Base-by-base conservation (phyloP, 2,329 filamentous ascomycete species). In the Fusarium redolens region DNA sequence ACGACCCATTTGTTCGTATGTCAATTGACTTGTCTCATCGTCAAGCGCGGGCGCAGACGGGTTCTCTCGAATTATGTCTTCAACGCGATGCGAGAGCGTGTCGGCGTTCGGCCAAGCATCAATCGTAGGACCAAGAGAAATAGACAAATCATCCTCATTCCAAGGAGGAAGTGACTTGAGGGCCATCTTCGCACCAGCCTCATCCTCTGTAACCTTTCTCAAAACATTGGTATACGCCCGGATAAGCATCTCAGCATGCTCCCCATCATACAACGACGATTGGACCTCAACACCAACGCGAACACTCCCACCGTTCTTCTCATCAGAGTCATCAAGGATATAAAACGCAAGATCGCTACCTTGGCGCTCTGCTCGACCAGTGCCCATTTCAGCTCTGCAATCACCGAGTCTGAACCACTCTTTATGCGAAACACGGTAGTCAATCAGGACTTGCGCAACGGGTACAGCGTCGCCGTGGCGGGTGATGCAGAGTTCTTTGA, bases 391-490 rank as follows among this genome's bases (percentile, higher is more conserved):
- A 10, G 59, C 59, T 13, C 25, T 45, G 22, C 59, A 61, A 7
- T 56, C 59, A 1, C 59, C 59, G 18, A 61, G 59, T 13, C 47
- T 61, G 50, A 61, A 61, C 59, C 59, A 61, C 30, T 61, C 57
- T 13, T 60, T 52, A 35, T 61, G 59, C 0, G 59, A 61, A 7
- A 61, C 59, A 4, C 59, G 59, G 38, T 61, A 61, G 59, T 61
- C 59, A 14, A 61, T 38, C 59, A 61, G 22, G 4, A 61, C 50
- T 43, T 61, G 59, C 7, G 59, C 59, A 0, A 61, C 38, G 12
- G 59, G 50, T 14, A 61, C 38, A 22, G 59, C 59, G 15, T 61
- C 25, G 2, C 59, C 59, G 6, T 61, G 59, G 14, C 59, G 59
- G 0, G 47, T 61, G 31, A 61, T 61, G 6, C 59, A 56, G 20